Base-by-base conservation (phyloP, 192 early-diverging fungal genomes). In the Geosiphon pyriformis region DNA sequence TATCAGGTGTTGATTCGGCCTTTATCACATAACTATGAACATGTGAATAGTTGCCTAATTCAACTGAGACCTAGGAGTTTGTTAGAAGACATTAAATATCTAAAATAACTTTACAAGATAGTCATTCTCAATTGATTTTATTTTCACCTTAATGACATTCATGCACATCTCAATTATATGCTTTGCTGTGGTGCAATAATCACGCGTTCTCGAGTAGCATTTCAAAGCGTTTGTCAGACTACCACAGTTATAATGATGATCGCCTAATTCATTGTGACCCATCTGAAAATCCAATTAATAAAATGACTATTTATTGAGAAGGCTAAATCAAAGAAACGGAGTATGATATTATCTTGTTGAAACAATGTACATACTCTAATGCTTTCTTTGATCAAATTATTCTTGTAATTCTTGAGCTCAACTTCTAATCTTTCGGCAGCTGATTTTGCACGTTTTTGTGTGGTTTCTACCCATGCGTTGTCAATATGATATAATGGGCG, bases 81-180 rank as follows among this genome's bases (percentile, higher is more conserved):
- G 1, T 52, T 22, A 32, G 23, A n/a, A n/a, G 23, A 26, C 26
- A 34, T 20, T 57, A 59, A 49, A 33, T 31, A 48, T 25, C 18
- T 7, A 22, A 22, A 17, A 63, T 10, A 25, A 31, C 1, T 23
- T 61, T 54, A 23, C 17, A 26, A 27, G 46, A 34, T 35, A n/a
- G n/a, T n/a, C n/a, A n/a, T n/a, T n/a, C n/a, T 18, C 30, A 34
- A 34, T 29, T n/a, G 22, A 20, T 26, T 42, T 23, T 52, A 30
- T 1, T 60, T 8, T 42, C 68, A 90, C 90, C 77, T 90, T 85
- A 70, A 92, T 88, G 22, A 89, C 82, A 67, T 89, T 87, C 64
- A 93, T 72, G 59, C 87, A 91, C 80, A 92, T 87, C 50, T 93
- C 92, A 27, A 93, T 67, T 17, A 92, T 75, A 61, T 94, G 88